Conservation (phyloP, 495 filamentous ascomycete genomes). For the Amphirosellinia nigrospora region DNA sequence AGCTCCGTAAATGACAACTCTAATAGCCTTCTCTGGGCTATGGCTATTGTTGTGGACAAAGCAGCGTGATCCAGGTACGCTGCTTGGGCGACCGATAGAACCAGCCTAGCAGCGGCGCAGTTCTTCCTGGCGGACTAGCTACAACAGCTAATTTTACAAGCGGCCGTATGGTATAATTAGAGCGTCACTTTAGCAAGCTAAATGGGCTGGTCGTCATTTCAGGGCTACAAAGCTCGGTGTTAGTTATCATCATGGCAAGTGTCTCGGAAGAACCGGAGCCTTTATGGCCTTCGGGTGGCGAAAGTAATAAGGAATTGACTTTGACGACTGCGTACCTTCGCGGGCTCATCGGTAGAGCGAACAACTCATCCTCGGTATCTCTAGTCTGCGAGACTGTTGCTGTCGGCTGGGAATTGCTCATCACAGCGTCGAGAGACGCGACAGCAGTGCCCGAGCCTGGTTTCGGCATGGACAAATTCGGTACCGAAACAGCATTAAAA, state of each 20-base stretch:
- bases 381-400: conserved; percentile 37
- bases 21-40: background rate
- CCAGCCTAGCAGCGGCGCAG: background rate
- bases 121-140: background rate
- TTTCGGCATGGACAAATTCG: conserved; percentile 52
- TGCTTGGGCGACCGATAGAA: background rate
- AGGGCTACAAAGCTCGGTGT: conserved; percentile 49
- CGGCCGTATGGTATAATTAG: background rate
- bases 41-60: background rate
- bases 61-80: background rate
- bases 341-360: conserved; percentile 80
- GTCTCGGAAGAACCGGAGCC: background rate
- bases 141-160: background rate
- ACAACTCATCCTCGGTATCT: conserved; percentile 74
- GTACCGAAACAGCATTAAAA: conserved; percentile 44
- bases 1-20: background rate
- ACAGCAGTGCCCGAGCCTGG: conserved; percentile 42
- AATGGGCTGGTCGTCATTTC: conserved; percentile 80
- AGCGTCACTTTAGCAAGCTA: conserved; percentile 49
- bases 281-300: background rate
- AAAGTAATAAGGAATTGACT: background rate
- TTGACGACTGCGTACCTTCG: conserved; percentile 47
- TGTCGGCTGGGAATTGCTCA: conserved; percentile 45
- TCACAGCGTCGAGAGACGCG: conserved; percentile 53
- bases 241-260: background rate